Conservation (phyloP, 2,329 filamentous ascomycete species). For the Coleophoma cylindrospora region DNA sequence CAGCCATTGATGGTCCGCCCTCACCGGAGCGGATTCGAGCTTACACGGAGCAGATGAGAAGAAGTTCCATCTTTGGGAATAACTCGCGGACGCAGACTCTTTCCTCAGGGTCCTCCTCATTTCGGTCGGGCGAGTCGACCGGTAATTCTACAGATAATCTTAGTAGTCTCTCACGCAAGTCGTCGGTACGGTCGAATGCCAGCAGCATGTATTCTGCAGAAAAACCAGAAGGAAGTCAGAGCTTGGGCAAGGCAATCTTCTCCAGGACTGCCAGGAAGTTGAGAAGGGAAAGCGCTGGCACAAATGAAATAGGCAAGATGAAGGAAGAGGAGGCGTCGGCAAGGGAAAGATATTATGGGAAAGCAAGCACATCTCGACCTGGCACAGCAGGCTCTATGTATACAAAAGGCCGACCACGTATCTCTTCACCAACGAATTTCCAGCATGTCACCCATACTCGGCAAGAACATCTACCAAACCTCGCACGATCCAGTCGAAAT, state of each 20-base stretch:
- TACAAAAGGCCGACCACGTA: slow-evolving; percentile 25
- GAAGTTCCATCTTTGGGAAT: slow-evolving; percentile 42
- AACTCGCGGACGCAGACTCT: slow-evolving; percentile 39
- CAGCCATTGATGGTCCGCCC: slow-evolving; percentile 55
- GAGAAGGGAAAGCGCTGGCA: slow-evolving; percentile 38
- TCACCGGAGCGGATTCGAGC: slow-evolving; percentile 55
- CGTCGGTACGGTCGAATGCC: slow-evolving; percentile 49
- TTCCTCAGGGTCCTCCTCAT: slow-evolving; percentile 52
- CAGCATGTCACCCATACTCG: slow-evolving; percentile 58
- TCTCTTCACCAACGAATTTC: slow-evolving; percentile 60
- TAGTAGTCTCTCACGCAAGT: slow-evolving; percentile 44
- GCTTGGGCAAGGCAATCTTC: slow-evolving; percentile 56
- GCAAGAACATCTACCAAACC: slow-evolving; percentile 39
- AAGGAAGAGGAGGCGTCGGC: slow-evolving; percentile 10
- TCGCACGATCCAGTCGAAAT: slow-evolving; percentile 34
- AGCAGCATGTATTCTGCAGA: slow-evolving; percentile 47
- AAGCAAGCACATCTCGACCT: slow-evolving; percentile 2
- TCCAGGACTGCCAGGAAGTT: slow-evolving; percentile 43
- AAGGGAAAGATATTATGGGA: slow-evolving; percentile 17
- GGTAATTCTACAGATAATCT: slow-evolving; percentile 21
- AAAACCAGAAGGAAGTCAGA: slow-evolving; percentile 53
- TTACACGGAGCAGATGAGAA: slow-evolving; percentile 54
- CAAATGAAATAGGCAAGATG: slow-evolving; percentile 4
- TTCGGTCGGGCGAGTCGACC: slow-evolving; percentile 36
- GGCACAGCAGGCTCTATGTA: slow-evolving; percentile 1